Evolutionary conservation across 2,329 filamentous ascomycete species (phyloP).

Genomic region (Cladophialophora chaetospira): DNA sequence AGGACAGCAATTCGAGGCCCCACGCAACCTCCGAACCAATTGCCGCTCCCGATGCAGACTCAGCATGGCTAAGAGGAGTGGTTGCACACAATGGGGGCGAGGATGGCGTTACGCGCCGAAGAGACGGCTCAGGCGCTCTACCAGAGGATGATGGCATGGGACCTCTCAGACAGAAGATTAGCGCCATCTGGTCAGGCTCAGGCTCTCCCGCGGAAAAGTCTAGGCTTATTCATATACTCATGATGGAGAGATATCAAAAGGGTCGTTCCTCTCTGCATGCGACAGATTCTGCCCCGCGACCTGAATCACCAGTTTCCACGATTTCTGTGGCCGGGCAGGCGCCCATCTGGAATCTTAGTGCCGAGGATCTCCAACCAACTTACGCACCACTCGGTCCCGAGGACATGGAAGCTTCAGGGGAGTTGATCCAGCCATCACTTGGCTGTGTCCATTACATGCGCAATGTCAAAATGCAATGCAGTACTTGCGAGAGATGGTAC

Average conservation of each 20-base stretch:
- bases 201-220: conserved; percentile 67
- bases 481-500: conserved; percentile 86
- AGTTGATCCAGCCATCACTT: conserved; percentile 58
- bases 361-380: conserved; percentile 66
- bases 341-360: conserved; percentile 43
- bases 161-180: conserved; percentile 65
- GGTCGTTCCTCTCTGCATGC: conserved; percentile 30
- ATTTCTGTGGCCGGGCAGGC: conserved; percentile 35
- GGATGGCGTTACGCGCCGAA: conserved; percentile 28
- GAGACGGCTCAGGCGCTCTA: conserved; percentile 42
- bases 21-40: conserved; percentile 31
- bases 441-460: conserved; percentile 93
- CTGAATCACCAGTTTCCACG: conserved; percentile 40
- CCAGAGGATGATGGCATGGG: conserved; percentile 82
- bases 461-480: conserved; percentile 95
- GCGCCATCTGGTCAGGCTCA: conserved; percentile 65
- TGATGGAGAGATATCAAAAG: conserved; percentile 66
- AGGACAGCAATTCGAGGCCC: conserved; percentile 24
- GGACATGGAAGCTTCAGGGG: conserved; percentile 40
- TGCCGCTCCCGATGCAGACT: conserved; percentile 4
- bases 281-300: conserved; percentile 30
- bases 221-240: conserved; percentile 67
- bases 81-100: conserved; percentile 21
- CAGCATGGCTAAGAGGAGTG: conserved; percentile 4
- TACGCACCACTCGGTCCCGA: conserved; percentile 56